phyloP scores from a whole-genome alignment of 2,329 filamentous ascomycete species.

The Curvularia sp. region DNA sequence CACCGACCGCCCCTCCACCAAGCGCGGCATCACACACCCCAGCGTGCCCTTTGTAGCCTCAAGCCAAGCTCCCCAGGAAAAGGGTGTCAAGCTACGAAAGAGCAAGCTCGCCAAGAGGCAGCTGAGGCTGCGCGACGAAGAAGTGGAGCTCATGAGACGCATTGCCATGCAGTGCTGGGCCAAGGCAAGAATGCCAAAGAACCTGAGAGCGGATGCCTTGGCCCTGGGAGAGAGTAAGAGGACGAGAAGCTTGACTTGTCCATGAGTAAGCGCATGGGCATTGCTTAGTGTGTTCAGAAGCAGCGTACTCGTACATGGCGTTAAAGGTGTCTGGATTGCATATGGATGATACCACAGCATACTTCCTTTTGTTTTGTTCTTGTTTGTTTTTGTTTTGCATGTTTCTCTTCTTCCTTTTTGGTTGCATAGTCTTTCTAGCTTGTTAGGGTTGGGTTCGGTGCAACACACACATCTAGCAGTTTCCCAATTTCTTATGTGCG shows the following conservation, averaged over 20 bases:
- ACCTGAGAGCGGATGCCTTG: constrained; percentile 35
- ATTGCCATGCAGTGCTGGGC: constrained; percentile 56
- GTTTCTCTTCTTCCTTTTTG: background rate
- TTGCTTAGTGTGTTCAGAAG: background rate
- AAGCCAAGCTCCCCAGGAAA: constrained; percentile 22
- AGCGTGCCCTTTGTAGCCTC: constrained; percentile 18
- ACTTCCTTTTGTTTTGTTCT: constrained; percentile 1
- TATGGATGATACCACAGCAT: constrained; percentile 26
- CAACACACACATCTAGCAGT: background rate
- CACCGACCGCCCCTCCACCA: constrained; percentile 24
- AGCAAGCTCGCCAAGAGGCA: constrained; percentile 58
- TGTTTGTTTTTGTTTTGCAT: background rate
- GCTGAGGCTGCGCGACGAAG: constrained; percentile 53
- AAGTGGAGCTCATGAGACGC: constrained; percentile 53
- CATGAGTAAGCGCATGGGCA: constrained; percentile 2
- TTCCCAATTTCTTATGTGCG: background rate
- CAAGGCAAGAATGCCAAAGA: constrained; percentile 38
- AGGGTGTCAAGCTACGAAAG: constrained; percentile 44
- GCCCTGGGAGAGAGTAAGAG: constrained; percentile 28
- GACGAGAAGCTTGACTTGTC: constrained; percentile 44
- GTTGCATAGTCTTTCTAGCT: background rate
- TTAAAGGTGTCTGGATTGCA: constrained; percentile 16
- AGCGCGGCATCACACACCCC: constrained; percentile 33
- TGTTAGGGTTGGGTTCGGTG: background rate
- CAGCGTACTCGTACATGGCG: constrained; percentile 1